A percentile compares a stretch with the other conserved stretches of the same genome.
These are phyloP conservation scores for Capillidium rhysosporum DNA, from an alignment of 371 early-diverging fungal genomes.

Conservation along the genomic window DNA sequence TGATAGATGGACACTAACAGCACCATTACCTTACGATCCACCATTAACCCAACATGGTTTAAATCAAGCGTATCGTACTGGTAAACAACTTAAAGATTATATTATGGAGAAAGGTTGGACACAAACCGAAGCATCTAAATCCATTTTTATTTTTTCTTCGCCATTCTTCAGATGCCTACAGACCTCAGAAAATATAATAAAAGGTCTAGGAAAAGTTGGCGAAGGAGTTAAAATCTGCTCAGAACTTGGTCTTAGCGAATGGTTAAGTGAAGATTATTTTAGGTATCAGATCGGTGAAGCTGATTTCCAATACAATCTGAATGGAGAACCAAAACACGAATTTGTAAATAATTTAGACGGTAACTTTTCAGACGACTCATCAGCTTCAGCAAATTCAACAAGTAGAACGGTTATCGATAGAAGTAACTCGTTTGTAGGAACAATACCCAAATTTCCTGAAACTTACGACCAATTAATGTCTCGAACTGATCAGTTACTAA, in stretches of 20 bases:
- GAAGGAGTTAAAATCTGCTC: background rate
- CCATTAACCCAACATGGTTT: slow-evolving; percentile 23
- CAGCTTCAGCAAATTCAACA: background rate
- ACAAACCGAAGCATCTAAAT: background rate
- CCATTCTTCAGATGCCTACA: slow-evolving; percentile 8
- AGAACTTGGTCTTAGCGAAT: slow-evolving; percentile 3
- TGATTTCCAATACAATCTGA: background rate
- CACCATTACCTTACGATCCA: slow-evolving; percentile 25
- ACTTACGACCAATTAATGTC: background rate
- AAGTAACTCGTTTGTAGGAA: background rate
- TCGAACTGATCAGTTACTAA: background rate
- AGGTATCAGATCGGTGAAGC: background rate
- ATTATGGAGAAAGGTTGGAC: slow-evolving; percentile 3
- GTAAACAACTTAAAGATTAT: background rate
- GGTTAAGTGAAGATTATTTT: slow-evolving; percentile 4
- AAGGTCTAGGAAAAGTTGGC: slow-evolving; percentile 5
- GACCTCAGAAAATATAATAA: slow-evolving; percentile 6
- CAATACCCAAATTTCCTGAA: slow-evolving; percentile 5
- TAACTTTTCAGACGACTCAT: no score
- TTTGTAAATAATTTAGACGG: no score
- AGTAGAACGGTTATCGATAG: background rate
- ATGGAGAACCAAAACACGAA: background rate
- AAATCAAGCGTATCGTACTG: slow-evolving; percentile 18
- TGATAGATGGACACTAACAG: slow-evolving; percentile 15
- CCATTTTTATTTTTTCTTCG: slow-evolving; percentile 1